These are phyloP conservation scores for Penicillium mononematosum DNA, from an alignment of 495 filamentous ascomycete genomes.

Conservation along the genomic window DNA sequence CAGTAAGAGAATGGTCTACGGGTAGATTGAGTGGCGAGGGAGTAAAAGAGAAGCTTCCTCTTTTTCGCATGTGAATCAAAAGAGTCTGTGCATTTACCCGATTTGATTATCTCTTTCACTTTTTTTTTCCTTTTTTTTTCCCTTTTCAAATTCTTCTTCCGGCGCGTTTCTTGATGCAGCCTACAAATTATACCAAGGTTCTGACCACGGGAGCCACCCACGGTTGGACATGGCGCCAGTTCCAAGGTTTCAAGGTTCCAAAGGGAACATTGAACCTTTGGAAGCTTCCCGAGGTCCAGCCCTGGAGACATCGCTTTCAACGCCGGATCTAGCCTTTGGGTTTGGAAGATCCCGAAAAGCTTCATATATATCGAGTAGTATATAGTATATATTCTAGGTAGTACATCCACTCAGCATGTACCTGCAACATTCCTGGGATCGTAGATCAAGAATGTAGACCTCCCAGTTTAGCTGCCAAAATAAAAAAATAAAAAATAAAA, in stretches of 20 bases:
- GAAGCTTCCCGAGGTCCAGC: too few species aligned
- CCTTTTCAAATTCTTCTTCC: constrained; percentile 1
- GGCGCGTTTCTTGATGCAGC: background rate
- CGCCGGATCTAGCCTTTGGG: background rate
- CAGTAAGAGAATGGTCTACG: background rate
- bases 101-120: constrained; percentile 15
- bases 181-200: background rate
- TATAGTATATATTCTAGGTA: background rate
- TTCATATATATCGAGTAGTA: background rate
- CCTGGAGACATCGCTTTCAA: too few species aligned
- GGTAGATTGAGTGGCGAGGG: background rate
- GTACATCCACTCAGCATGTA: background rate
- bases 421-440: background rate
- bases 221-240: background rate
- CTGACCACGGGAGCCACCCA: background rate
- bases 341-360: constrained; percentile 3
- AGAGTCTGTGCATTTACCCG: constrained; percentile 28
- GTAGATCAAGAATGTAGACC: background rate
- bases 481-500: background rate
- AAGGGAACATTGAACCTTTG: background rate
- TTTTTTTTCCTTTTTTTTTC: background rate
- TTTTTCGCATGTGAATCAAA: constrained; percentile 1
- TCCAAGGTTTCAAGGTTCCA: background rate
- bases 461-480: background rate
- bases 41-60: background rate